Evolutionary conservation across 1,139 yeast species (phyloP).

Genomic region (Candida frijolesensis): DNA sequence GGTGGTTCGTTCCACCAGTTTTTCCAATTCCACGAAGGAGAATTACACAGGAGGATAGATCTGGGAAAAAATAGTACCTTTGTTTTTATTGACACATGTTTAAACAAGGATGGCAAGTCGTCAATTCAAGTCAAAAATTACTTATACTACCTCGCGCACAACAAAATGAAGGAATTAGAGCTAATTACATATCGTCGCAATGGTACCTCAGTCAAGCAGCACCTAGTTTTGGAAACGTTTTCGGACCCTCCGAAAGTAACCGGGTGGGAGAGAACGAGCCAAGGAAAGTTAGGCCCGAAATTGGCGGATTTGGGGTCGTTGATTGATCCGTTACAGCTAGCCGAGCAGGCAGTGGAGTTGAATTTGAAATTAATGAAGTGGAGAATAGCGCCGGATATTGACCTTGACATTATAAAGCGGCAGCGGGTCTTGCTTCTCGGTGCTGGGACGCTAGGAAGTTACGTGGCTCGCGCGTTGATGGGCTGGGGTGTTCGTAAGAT

Average conservation of each 20-base stretch:
- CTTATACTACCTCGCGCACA: constrained; percentile 52
- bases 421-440: constrained; percentile 81
- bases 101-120: constrained; percentile 43
- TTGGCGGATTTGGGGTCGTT: constrained; percentile 78
- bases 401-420: constrained; percentile 62
- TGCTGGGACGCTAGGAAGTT: constrained; percentile 94
- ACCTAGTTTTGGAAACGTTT: constrained; percentile 17
- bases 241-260: constrained; percentile 41
- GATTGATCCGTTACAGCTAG: constrained; percentile 77
- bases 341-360: constrained; percentile 89
- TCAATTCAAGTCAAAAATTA: constrained; percentile 71
- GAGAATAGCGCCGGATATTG: constrained; percentile 84
- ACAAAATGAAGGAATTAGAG: constrained; percentile 38
- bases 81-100: constrained; percentile 65
- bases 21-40: constrained; percentile 16
- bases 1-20: constrained; percentile 15
- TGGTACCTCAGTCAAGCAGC: constrained; percentile 30
- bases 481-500: constrained; percentile 93
- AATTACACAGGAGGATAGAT: constrained; percentile 8
- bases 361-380: constrained; percentile 93
- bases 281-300: constrained; percentile 78
- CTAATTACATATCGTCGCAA: constrained; percentile 36
- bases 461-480: constrained; percentile 78
- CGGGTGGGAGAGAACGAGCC: constrained; percentile 89
- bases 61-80: constrained; percentile 24